phyloP scores from a whole-genome alignment of 2,329 filamentous ascomycete species.

The Myriangium duriaei region DNA sequence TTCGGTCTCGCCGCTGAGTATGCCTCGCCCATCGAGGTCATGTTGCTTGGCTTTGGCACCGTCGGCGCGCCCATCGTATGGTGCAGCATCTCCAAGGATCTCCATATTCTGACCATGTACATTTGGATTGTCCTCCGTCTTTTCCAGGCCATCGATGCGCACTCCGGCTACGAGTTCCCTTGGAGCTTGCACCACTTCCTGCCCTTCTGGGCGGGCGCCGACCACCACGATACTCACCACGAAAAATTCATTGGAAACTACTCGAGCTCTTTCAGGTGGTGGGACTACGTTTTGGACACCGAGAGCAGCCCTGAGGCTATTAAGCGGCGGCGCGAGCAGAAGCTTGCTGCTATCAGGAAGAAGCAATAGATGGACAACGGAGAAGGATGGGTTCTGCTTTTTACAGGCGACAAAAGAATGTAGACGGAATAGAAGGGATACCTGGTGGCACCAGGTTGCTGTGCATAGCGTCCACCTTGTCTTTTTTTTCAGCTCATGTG shows the following conservation, averaged over 20 bases:
- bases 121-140: conserved; percentile 84
- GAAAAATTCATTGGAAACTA: conserved; percentile 99
- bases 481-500: too few relatives aligned
- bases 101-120: conserved; percentile 98
- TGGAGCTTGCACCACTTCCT: conserved; percentile 93
- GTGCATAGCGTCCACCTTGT: too few relatives aligned
- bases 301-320: conserved; percentile 81
- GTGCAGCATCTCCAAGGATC: conserved; percentile 68
- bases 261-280: conserved; percentile 95
- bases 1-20: conserved; percentile 96
- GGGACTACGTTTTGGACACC: conserved; percentile 89
- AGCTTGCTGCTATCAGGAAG: conserved; percentile 60
- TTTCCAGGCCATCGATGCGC: conserved; percentile 95
- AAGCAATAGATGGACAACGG: conserved; percentile 40
- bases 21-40: conserved; percentile 91
- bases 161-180: conserved; percentile 96
- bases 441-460: too few relatives aligned
- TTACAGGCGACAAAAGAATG: too few relatives aligned
- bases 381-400: too few relatives aligned
- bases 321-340: conserved; percentile 70
- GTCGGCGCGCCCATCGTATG: conserved; percentile 74
- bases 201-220: conserved; percentile 93
- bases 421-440: too few relatives aligned
- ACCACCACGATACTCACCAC: conserved; percentile 94
- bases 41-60: conserved; percentile 81